Evolutionary conservation across 2,329 filamentous ascomycete species (phyloP).

Genomic region (Cytospora chrysosperma): DNA sequence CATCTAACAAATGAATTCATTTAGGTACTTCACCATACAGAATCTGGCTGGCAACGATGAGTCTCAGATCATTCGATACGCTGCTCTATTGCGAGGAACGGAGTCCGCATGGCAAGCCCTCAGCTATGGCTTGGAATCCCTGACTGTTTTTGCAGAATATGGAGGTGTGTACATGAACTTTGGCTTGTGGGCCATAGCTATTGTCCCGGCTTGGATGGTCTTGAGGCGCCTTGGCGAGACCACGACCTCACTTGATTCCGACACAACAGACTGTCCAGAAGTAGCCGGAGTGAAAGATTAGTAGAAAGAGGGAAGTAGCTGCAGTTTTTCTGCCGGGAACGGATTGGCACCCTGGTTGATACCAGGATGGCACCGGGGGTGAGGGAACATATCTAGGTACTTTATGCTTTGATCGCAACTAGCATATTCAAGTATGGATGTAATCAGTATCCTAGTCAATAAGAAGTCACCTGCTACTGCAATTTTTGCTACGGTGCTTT

Average conservation of each 20-base stretch:
- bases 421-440: no score
- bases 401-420: no score
- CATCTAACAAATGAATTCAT: not conserved
- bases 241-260: constrained; percentile 44
- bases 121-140: constrained; percentile 65
- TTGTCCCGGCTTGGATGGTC: constrained; percentile 67
- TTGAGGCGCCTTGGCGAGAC: constrained; percentile 7
- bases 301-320: not conserved
- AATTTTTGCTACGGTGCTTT: no score
- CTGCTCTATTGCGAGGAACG: constrained; percentile 65
- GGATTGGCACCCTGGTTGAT: no score
- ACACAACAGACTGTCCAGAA: not conserved
- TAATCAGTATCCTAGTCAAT: no score
- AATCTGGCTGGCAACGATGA: constrained; percentile 59
- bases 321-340: not conserved
- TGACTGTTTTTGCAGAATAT: constrained; percentile 61
- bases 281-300: not conserved
- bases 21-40: constrained; percentile 68
- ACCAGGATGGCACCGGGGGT: no score
- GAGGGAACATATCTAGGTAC: no score
- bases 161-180: constrained; percentile 72
- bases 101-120: constrained; percentile 73
- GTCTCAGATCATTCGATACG: constrained; percentile 65
- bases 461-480: no score
- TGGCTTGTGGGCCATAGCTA: constrained; percentile 61